A percentile compares a stretch with the other conserved stretches of the same genome.
These are phyloP conservation scores for Glycine soja DNA, from an alignment of 306 rosid species.

Conservation along the genomic window DNA sequence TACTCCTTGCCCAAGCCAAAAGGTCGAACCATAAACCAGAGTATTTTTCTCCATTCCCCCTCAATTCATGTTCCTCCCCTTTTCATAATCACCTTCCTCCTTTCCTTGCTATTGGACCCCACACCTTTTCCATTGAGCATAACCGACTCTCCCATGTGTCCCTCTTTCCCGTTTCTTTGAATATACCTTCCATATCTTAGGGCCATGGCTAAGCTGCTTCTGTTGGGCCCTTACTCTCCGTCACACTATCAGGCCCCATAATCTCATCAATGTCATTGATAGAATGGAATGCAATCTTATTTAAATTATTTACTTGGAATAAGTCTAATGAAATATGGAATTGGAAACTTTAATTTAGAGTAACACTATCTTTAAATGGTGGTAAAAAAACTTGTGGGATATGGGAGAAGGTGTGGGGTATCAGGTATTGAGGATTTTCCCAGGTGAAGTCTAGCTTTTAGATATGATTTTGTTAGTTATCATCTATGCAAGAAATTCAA, in stretches of 20 bases:
- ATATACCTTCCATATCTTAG: background rate
- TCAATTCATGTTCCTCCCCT: background rate
- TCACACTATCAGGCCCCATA: background rate
- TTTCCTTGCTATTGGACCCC: background rate
- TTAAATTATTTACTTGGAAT: conserved; percentile 11
- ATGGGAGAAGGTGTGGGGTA: too few species aligned
- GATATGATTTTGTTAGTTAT: too few species aligned
- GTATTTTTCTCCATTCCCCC: background rate
- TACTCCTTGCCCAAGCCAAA: background rate
- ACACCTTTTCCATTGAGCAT: background rate
- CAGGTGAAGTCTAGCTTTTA: background rate
- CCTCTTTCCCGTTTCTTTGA: background rate
- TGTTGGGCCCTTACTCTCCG: background rate
- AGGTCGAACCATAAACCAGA: background rate
- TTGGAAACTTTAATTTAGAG: conserved; percentile 10
- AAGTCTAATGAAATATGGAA: conserved; percentile 18
- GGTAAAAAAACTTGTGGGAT: conserved; percentile 15
- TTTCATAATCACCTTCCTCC: background rate
- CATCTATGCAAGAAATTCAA: conserved; percentile 7
- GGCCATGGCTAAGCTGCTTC: background rate
- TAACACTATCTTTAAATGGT: conserved; percentile 27
- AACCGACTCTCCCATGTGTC: background rate
- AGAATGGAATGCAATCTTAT: conserved; percentile 5
- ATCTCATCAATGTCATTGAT: background rate
- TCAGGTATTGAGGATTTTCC: background rate